These are phyloP conservation scores for Didymella lethalis DNA, from an alignment of 2,329 filamentous ascomycete species.

Conservation along the genomic window DNA sequence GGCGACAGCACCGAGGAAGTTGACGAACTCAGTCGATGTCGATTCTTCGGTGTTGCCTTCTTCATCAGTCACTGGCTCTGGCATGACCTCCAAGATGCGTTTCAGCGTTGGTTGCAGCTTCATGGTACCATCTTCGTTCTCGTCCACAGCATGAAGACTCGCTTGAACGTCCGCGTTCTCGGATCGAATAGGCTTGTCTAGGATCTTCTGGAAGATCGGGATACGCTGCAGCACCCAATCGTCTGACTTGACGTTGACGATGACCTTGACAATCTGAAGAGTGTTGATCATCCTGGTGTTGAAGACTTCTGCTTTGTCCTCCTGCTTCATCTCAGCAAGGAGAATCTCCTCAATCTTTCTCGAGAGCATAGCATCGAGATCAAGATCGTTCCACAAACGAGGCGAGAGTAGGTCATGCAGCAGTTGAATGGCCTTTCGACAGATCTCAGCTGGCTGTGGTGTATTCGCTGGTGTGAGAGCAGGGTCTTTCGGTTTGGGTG, in stretches of 20 bases:
- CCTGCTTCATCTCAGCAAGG: conserved; percentile 69
- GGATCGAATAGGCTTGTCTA: conserved; percentile 87
- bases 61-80: conserved; percentile 82
- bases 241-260: conserved; percentile 85
- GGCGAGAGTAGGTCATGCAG: conserved; percentile 85
- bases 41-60: conserved; percentile 78
- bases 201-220: conserved; percentile 79
- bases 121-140: conserved; percentile 68
- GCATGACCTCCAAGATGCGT: conserved; percentile 86
- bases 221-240: conserved; percentile 89
- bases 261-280: conserved; percentile 87
- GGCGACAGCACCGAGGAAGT: conserved; percentile 82
- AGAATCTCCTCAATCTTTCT: conserved; percentile 89
- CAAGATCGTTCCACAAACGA: conserved; percentile 89
- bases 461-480: conserved; percentile 45
- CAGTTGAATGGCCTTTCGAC: conserved; percentile 82
- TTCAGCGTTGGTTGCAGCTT: conserved; percentile 76
- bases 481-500: conserved; percentile 53
- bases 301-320: conserved; percentile 71
- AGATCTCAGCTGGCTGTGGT: conserved; percentile 74
- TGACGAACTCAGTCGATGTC: conserved; percentile 85
- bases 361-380: conserved; percentile 82
- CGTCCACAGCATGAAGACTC: conserved; percentile 79
- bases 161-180: conserved; percentile 94
- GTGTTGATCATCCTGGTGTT: conserved; percentile 91